Percentiles rank a stretch among this genome's conserved stretches.
Evolutionary conservation across 2,329 filamentous ascomycete genomes (phyloP).

Genomic region (Alternaria postmessia): DNA sequence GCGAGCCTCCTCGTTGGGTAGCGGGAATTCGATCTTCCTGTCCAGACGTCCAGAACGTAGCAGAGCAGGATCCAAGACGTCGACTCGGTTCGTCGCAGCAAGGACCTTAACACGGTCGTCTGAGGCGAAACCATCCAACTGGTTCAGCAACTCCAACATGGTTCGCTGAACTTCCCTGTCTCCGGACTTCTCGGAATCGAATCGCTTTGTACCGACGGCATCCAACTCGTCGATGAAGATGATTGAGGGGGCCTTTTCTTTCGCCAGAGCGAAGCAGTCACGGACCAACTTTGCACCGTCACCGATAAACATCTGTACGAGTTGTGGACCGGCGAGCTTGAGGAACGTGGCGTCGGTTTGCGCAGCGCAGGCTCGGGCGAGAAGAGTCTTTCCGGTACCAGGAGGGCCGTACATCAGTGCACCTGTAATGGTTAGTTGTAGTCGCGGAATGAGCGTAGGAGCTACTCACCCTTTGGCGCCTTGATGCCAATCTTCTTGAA

Average conservation of each 20-base stretch:
- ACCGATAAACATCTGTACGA: conserved; percentile 99
- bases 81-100: conserved; percentile 91
- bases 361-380: conserved; percentile 94
- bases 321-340: conserved; percentile 95
- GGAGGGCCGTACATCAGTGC: conserved; percentile 97
- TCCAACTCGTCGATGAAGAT: conserved; percentile 99
- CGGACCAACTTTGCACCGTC: conserved; percentile 97
- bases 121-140: conserved; percentile 96
- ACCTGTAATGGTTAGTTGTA: conserved; percentile 57
- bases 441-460: not conserved
- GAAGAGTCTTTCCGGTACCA: conserved; percentile 87
- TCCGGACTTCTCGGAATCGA: conserved; percentile 97
- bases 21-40: conserved; percentile 96
- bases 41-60: conserved; percentile 92
- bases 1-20: conserved; percentile 96
- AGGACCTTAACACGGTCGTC: conserved; percentile 97
- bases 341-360: conserved; percentile 99
- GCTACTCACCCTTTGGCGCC: conserved; percentile 85
- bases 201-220: conserved; percentile 97
- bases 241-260: conserved; percentile 98
- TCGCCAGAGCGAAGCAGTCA: conserved; percentile 95
- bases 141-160: conserved; percentile 98
- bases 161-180: conserved; percentile 98
- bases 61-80: conserved; percentile 90
- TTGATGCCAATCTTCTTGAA: conserved; percentile 99